Evolutionary conservation across 495 filamentous ascomycete genomes (phyloP).

Genomic region (Wilcoxina mikolae): DNA sequence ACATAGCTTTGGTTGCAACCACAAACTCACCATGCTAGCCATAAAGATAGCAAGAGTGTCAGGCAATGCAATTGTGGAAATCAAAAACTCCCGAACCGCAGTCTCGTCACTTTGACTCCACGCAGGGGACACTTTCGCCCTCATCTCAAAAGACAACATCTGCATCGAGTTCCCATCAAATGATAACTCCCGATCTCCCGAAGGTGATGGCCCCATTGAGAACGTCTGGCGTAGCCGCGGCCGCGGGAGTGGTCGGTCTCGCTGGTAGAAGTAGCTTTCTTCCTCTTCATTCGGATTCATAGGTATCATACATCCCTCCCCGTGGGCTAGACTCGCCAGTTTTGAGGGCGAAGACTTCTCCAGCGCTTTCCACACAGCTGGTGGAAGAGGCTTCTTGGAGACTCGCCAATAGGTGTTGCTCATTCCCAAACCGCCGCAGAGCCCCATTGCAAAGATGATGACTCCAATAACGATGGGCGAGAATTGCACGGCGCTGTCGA

Average conservation of each 20-base stretch:
- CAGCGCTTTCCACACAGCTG: conserved; percentile 16
- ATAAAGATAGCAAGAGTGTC: conserved; percentile 22
- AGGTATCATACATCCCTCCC: conserved; percentile 11
- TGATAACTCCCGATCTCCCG: background rate
- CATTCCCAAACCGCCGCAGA: conserved; percentile 22
- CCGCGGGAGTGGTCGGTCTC: background rate
- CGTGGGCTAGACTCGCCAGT: background rate
- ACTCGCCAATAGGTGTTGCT: conserved; percentile 26
- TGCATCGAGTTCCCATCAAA: background rate
- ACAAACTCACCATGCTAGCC: conserved; percentile 20
- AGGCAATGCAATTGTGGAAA: conserved; percentile 20
- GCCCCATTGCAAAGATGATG: conserved; percentile 14
- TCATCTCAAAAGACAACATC: background rate
- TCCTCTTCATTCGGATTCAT: background rate
- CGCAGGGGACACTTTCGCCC: background rate
- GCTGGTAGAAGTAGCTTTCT: conserved; percentile 10
- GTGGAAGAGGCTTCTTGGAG: conserved; percentile 14
- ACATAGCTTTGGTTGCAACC: conserved; percentile 21
- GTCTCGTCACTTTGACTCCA: conserved; percentile 17
- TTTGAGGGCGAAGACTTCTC: conserved; percentile 3
- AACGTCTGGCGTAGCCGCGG: conserved; percentile 6
- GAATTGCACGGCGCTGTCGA: conserved; percentile 13
- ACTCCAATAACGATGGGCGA: conserved; percentile 9
- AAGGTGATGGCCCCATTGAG: background rate
- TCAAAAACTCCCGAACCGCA: conserved; percentile 18